Percentiles rank a stretch among this genome's conserved stretches.
phyloP scores from a whole-genome alignment of 345 rosid species.

The Heritiera littoralis region DNA sequence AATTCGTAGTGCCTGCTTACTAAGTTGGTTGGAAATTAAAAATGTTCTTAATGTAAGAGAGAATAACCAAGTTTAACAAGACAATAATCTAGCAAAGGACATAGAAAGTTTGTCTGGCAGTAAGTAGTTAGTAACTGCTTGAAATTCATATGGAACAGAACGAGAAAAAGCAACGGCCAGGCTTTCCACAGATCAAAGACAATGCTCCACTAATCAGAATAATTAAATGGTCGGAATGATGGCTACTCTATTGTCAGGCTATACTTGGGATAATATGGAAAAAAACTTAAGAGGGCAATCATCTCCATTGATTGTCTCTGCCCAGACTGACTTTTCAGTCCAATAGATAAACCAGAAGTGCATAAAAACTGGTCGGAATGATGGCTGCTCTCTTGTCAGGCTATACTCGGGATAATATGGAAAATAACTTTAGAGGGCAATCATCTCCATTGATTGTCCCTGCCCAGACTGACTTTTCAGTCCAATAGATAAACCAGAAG shows the following conservation, averaged over 20 bases:
- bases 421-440: neutral
- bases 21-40: neutral
- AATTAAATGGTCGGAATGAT: neutral
- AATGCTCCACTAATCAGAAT: neutral
- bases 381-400: neutral
- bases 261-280: neutral
- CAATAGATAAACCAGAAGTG: neutral
- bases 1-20: neutral
- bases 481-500: neutral
- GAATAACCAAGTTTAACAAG: neutral
- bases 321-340: neutral
- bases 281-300: neutral
- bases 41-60: neutral
- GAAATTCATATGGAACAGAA: conserved; percentile 1
- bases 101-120: neutral
- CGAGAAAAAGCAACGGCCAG: neutral
- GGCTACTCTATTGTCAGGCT: neutral
- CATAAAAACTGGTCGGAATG: neutral
- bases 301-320: neutral
- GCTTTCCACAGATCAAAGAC: neutral
- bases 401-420: no score
- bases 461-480: neutral
- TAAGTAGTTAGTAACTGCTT: neutral
- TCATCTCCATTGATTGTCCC: neutral
- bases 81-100: neutral